These are phyloP conservation scores for Austroboletus niveus DNA, from an alignment of 1,284 basidiomycete genomes.

Conservation along the genomic window DNA sequence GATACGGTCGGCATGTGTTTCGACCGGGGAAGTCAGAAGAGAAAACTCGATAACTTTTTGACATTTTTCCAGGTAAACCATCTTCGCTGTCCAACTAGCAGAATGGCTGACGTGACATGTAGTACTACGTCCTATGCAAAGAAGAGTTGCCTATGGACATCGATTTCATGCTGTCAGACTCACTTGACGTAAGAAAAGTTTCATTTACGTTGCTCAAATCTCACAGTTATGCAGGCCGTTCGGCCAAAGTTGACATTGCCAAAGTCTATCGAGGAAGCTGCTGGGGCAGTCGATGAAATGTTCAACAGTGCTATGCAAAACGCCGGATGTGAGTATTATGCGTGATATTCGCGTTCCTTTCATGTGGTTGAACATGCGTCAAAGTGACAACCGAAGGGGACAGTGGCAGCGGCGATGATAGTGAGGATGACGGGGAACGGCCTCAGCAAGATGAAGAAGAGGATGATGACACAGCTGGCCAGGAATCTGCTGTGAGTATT, in stretches of 20 bases:
- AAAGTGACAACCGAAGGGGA: constrained; percentile 44
- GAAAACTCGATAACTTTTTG: constrained; percentile 91
- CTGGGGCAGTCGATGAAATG: constrained; percentile 85
- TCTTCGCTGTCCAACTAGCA: not conserved
- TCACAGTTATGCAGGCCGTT: constrained; percentile 54
- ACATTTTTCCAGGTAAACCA: constrained; percentile 84
- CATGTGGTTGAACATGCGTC: constrained; percentile 8
- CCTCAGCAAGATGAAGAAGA: constrained; percentile 54
- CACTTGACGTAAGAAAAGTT: constrained; percentile 67
- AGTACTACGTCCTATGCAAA: constrained; percentile 92
- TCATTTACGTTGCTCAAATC: not conserved
- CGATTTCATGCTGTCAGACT: constrained; percentile 95
- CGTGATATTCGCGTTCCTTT: not conserved
- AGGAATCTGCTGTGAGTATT: constrained; percentile 52
- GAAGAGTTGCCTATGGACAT: constrained; percentile 91
- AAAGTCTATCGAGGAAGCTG: constrained; percentile 83
- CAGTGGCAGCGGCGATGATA: constrained; percentile 67
- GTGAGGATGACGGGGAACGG: constrained; percentile 60
- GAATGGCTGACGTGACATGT: constrained; percentile 11
- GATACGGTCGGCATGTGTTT: constrained; percentile 99
- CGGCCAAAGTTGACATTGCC: constrained; percentile 71
- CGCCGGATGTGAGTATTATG: constrained; percentile 47
- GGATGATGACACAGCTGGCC: constrained; percentile 45
- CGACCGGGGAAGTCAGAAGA: constrained; percentile 86
- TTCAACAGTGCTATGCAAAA: constrained; percentile 64